Percentiles rank a stretch among this genome's conserved stretches.
Evolutionary conservation across 2,329 filamentous ascomycete species (phyloP).

Genomic region (Hypoxylon sp.): DNA sequence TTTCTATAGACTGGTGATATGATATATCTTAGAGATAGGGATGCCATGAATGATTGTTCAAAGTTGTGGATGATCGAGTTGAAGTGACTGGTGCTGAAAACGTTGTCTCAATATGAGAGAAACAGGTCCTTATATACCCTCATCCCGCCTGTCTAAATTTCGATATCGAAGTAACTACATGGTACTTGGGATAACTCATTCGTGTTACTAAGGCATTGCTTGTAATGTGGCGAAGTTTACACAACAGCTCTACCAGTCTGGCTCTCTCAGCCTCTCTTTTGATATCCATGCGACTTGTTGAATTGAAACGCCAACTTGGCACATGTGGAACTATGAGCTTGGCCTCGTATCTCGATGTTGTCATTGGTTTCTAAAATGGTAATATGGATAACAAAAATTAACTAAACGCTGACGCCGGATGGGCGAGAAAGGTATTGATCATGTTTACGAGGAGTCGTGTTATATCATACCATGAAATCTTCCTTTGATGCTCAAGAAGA

Average conservation of each 20-base stretch:
- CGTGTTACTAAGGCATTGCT: background rate
- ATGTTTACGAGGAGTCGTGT: background rate
- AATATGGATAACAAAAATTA: background rate
- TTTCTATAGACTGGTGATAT: background rate
- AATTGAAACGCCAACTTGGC: slow-evolving; percentile 10
- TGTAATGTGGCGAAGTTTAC: background rate
- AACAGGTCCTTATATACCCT: background rate
- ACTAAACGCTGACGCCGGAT: background rate
- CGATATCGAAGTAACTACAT: background rate
- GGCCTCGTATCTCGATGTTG: background rate
- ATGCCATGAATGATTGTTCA: background rate
- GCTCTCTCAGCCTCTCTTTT: background rate
- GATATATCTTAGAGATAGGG: background rate
- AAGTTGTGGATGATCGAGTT: background rate
- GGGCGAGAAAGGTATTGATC: background rate
- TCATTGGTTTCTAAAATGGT: slow-evolving; percentile 6
- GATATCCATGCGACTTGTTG: background rate
- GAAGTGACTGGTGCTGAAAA: background rate
- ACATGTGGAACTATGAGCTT: slow-evolving; percentile 5
- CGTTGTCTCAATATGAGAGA: background rate
- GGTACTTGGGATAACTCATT: background rate
- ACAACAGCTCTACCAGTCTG: background rate
- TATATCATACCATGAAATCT: background rate
- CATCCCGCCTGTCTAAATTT: background rate
- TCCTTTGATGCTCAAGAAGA: too few relatives aligned